A percentile compares a stretch with the other conserved stretches of the same genome.
These are phyloP conservation scores for Grammothele lineata DNA, from an alignment of 768 basidiomycete species.

Conservation along the genomic window DNA sequence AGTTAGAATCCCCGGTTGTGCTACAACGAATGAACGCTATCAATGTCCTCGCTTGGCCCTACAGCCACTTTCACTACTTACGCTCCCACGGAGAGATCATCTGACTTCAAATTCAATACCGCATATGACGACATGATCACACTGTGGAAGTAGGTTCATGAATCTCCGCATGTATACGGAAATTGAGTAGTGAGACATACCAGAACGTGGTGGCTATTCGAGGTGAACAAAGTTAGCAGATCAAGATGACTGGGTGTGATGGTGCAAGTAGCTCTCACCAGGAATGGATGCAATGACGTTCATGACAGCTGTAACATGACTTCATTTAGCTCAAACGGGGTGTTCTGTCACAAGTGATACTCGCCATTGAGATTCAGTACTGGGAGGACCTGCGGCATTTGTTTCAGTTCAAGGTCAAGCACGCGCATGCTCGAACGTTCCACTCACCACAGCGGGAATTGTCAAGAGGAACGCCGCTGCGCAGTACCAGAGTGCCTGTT, in stretches of 20 bases:
- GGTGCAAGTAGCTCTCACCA: constrained; percentile 1
- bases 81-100: too few species aligned
- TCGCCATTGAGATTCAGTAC: constrained; percentile 8
- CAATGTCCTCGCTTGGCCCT: too few species aligned
- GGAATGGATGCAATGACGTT: constrained; percentile 13
- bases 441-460: constrained; percentile 8
- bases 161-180: background rate
- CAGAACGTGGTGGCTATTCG: constrained; percentile 6
- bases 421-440: too few species aligned
- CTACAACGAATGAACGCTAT: too few species aligned
- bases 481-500: constrained; percentile 13
- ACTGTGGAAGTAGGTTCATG: background rate
- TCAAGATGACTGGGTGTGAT: too few species aligned
- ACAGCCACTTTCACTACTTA: too few species aligned
- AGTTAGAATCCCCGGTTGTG: too few species aligned
- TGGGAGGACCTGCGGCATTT: constrained; percentile 7
- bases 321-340: too few species aligned
- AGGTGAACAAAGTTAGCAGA: too few species aligned
- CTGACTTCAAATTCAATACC: too few species aligned
- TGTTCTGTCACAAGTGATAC: too few species aligned
- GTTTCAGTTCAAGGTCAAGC: too few species aligned
- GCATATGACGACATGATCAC: constrained; percentile 12
- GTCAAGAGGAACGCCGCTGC: constrained; percentile 8
- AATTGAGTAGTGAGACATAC: background rate
- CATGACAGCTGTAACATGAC: constrained; percentile 6